These are phyloP conservation scores for Suaeda aralocaspica DNA, from an alignment of 148 eudicot genomes.

Conservation along the genomic window DNA sequence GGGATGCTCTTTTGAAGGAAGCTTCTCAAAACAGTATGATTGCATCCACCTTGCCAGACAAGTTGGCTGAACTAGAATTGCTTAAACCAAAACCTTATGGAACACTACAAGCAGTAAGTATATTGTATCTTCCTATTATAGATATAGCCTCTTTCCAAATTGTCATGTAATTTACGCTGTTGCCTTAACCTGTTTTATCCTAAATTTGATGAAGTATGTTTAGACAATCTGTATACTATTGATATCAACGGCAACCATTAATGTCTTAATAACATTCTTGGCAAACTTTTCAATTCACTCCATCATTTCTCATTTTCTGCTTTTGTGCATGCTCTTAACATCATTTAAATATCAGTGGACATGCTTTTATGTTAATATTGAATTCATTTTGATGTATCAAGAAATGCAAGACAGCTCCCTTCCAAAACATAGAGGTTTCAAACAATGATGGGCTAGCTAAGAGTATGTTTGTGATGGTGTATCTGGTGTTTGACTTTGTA, in stretches of 20 bases:
- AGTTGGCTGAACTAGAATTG: constrained; percentile 55
- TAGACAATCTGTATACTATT: constrained; percentile 15
- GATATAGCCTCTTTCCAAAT: not conserved
- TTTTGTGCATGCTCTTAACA: not conserved
- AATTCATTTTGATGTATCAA: not conserved
- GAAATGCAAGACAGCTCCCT: not conserved
- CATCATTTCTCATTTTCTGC: not conserved
- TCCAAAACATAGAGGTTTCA: not conserved
- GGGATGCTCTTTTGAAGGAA: constrained; percentile 51
- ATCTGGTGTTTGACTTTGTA: not conserved
- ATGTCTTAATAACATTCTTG: not conserved
- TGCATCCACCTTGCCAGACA: constrained; percentile 43
- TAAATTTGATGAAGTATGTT: not conserved
- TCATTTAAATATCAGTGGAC: not conserved
- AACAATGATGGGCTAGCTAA: not conserved
- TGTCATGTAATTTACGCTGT: not conserved
- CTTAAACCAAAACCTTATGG: constrained; percentile 63
- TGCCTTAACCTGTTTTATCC: not conserved
- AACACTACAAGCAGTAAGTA: constrained; percentile 71
- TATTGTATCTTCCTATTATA: constrained; percentile 6
- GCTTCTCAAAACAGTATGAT: constrained; percentile 43
- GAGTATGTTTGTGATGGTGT: not conserved
- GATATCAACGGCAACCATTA: not conserved
- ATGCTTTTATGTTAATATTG: not conserved
- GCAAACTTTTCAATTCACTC: constrained; percentile 2